Conservation (phyloP, 768 basidiomycete genomes). For the Suillus plorans region DNA sequence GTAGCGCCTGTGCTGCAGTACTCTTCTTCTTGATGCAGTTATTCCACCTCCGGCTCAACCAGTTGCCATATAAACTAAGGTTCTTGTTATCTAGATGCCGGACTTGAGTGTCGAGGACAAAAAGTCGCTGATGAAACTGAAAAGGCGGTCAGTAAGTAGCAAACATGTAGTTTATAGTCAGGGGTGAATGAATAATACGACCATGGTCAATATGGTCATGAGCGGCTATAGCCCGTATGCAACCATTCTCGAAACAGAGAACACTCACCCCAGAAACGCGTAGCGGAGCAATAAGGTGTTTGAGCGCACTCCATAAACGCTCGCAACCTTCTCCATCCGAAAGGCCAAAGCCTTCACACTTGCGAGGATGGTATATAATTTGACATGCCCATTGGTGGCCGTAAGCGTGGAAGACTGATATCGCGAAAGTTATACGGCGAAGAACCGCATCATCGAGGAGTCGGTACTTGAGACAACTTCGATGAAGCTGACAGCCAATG, state of each 20-base stretch:
- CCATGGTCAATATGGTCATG: slow-evolving; percentile 6
- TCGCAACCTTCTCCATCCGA: slow-evolving; percentile 32
- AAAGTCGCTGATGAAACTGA: slow-evolving; percentile 30
- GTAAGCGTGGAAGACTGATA: slow-evolving; percentile 9
- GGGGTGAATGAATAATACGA: background rate
- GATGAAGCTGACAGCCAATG: slow-evolving; percentile 23
- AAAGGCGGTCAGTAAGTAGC: background rate
- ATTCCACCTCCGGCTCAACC: slow-evolving; percentile 13
- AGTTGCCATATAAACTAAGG: slow-evolving; percentile 12
- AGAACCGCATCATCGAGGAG: slow-evolving; percentile 1
- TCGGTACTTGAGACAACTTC: slow-evolving; percentile 14
- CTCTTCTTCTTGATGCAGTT: slow-evolving; percentile 10
- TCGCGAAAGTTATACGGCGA: background rate
- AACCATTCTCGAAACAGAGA: background rate
- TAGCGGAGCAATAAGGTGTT: slow-evolving; percentile 17
- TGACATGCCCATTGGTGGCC: slow-evolving; percentile 10
- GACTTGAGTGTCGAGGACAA: slow-evolving; percentile 26
- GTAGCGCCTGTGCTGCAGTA: background rate
- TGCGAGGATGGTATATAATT: slow-evolving; percentile 8
- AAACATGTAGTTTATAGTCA: slow-evolving; percentile 16
- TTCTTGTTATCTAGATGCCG: slow-evolving; percentile 14
- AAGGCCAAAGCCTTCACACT: slow-evolving; percentile 19
- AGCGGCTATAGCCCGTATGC: slow-evolving; percentile 5
- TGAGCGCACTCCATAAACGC: slow-evolving; percentile 25
- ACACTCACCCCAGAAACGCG: slow-evolving; percentile 20